These are phyloP conservation scores for Zizania latifolia DNA, from an alignment of 176 grass and related monocot genomes.

Conservation along the genomic window DNA sequence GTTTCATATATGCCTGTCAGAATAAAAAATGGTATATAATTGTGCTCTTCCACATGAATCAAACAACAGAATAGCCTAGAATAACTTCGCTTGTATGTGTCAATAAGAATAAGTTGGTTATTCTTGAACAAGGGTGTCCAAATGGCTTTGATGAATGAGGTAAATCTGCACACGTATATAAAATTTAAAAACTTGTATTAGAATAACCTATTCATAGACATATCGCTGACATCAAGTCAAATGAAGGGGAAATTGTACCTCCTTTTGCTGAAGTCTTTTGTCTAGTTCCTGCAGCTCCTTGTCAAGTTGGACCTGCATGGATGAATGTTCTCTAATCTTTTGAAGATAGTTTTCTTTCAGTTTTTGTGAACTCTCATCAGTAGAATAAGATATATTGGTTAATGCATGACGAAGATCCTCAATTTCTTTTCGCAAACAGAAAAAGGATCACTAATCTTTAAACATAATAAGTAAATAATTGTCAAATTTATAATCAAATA, in stretches of 20 bases:
- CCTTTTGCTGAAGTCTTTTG: slow-evolving; percentile 79
- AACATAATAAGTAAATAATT: too few relatives aligned
- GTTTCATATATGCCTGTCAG: slow-evolving; percentile 87
- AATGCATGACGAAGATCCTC: too few relatives aligned
- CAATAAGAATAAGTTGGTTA: not conserved
- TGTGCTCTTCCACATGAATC: slow-evolving; percentile 7
- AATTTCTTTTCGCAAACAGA: too few relatives aligned
- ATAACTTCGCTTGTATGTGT: not conserved
- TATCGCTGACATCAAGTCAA: not conserved
- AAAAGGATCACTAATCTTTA: too few relatives aligned
- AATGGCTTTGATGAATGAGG: not conserved
- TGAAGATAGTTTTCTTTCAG: too few relatives aligned
- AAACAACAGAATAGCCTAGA: not conserved
- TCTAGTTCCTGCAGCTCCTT: slow-evolving; percentile 86
- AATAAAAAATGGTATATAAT: slow-evolving; percentile 23
- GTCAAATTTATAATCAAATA: too few relatives aligned
- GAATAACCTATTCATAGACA: not conserved
- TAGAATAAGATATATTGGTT: too few relatives aligned
- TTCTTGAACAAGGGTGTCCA: not conserved
- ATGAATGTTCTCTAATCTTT: slow-evolving; percentile 86
- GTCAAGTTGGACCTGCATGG: slow-evolving; percentile 66
- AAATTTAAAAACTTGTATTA: not conserved
- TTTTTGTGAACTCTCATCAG: too few relatives aligned
- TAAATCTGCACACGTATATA: not conserved
- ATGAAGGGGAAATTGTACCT: slow-evolving; percentile 39